Percentiles rank a stretch among this genome's conserved stretches.
Conservation (phyloP, 768 basidiomycete species). For the Xerocomellus intermedius region DNA sequence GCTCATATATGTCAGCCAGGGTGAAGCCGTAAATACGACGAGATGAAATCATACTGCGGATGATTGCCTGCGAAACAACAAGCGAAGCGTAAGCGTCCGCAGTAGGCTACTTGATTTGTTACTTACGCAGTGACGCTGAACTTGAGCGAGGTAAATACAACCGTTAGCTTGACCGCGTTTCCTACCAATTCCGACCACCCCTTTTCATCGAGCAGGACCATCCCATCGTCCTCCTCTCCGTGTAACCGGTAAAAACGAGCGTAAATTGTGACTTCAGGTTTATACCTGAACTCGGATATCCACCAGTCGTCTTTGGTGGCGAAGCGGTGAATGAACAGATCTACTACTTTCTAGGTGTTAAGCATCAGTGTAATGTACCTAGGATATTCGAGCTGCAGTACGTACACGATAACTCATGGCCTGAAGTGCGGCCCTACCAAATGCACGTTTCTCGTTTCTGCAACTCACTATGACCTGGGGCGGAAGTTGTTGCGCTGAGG, state of each 20-base stretch:
- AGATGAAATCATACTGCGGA: slow-evolving; percentile 21
- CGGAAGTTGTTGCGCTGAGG: slow-evolving; percentile 28
- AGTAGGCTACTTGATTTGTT: neutral
- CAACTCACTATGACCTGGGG: slow-evolving; percentile 35
- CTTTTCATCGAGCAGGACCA: slow-evolving; percentile 32
- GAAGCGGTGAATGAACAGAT: slow-evolving; percentile 34
- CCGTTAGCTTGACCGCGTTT: slow-evolving; percentile 32
- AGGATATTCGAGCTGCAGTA: neutral
- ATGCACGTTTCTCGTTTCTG: slow-evolving; percentile 31
- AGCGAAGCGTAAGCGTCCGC: slow-evolving; percentile 12
- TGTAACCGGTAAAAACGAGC: slow-evolving; percentile 34
- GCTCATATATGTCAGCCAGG: no score
- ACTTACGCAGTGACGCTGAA: slow-evolving; percentile 34
- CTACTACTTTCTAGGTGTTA: slow-evolving; percentile 28
- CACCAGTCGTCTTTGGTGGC: slow-evolving; percentile 37
- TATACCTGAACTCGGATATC: slow-evolving; percentile 34
- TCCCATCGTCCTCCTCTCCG: slow-evolving; percentile 33
- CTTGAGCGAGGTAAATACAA: slow-evolving; percentile 35
- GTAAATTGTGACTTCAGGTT: slow-evolving; percentile 35
- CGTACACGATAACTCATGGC: slow-evolving; percentile 34
- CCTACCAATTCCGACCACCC: slow-evolving; percentile 34
- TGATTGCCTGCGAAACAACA: slow-evolving; percentile 22
- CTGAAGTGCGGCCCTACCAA: slow-evolving; percentile 31
- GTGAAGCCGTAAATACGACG: neutral
- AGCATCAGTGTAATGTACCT: slow-evolving; percentile 7